phyloP scores from a whole-genome alignment of 2,329 filamentous ascomycete genomes.

The Neurospora sp. region DNA sequence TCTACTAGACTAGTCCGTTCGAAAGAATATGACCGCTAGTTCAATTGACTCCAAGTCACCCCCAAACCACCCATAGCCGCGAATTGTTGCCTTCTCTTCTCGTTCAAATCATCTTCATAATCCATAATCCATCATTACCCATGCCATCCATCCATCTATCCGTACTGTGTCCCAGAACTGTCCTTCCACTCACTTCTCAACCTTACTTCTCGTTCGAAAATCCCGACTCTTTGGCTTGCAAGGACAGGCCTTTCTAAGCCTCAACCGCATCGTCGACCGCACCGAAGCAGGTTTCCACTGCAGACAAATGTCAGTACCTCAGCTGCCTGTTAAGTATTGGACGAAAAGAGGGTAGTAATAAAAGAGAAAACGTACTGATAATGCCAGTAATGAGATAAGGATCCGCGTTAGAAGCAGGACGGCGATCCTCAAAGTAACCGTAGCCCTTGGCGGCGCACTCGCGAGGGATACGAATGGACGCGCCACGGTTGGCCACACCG shows the following conservation, averaged over 20 bases:
- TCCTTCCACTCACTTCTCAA: not conserved
- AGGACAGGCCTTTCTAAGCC: not conserved
- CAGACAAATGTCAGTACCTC: not conserved
- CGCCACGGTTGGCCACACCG: constrained; percentile 89
- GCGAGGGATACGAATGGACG: constrained; percentile 68
- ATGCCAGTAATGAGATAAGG: constrained; percentile 58
- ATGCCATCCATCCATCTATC: not conserved
- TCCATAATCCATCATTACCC: not conserved
- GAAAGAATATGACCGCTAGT: not conserved
- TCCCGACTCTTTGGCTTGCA: not conserved
- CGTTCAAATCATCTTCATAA: not conserved
- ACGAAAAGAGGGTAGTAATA: not conserved
- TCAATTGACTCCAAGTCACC: not conserved
- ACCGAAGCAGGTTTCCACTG: not conserved
- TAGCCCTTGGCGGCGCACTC: constrained; percentile 68
- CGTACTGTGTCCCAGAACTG: not conserved
- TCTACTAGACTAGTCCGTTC: not conserved
- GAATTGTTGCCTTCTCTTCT: not conserved
- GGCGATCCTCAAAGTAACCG: constrained; percentile 48
- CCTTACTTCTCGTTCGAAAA: not conserved
- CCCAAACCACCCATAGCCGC: not conserved
- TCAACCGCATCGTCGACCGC: not conserved
- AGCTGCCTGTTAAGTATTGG: not conserved
- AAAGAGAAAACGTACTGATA: constrained; percentile 12
- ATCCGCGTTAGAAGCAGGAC: constrained; percentile 67